These are phyloP conservation scores for Aquilaria malaccensis DNA, from an alignment of 345 rosid species.

Conservation along the genomic window DNA sequence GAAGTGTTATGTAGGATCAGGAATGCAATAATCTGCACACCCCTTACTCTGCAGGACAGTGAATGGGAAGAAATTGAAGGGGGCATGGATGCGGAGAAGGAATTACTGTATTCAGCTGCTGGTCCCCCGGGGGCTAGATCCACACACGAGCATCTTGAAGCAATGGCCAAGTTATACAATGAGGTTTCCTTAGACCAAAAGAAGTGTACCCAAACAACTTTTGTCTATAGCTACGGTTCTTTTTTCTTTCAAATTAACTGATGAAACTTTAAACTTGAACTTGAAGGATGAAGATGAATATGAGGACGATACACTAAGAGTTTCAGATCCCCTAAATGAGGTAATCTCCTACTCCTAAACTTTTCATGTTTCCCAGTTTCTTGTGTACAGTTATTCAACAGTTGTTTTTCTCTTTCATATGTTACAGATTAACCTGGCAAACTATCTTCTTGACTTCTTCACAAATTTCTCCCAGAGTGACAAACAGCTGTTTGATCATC, in stretches of 20 bases:
- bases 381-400: background rate
- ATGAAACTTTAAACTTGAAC: slow-evolving; percentile 8
- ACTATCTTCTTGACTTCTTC: slow-evolving; percentile 57
- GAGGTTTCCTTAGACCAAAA: slow-evolving; percentile 36
- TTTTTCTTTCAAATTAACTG: background rate
- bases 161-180: slow-evolving; percentile 56
- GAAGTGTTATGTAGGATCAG: background rate
- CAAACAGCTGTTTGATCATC: slow-evolving; percentile 42
- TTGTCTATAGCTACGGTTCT: background rate
- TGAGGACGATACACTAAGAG: slow-evolving; percentile 41
- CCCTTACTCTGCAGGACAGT: slow-evolving; percentile 39
- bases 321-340: slow-evolving; percentile 71
- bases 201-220: background rate
- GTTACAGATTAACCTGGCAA: slow-evolving; percentile 68
- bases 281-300: slow-evolving; percentile 53
- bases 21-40: background rate
- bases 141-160: slow-evolving; percentile 68
- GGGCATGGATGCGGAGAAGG: slow-evolving; percentile 38
- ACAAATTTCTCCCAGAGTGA: slow-evolving; percentile 44
- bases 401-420: slow-evolving; percentile 9
- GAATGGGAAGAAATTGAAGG: slow-evolving; percentile 84
- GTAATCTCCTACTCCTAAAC: slow-evolving; percentile 21
- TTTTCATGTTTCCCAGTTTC: background rate
- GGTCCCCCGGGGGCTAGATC: slow-evolving; percentile 45
- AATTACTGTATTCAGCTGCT: slow-evolving; percentile 38